These are phyloP conservation scores for Penicillium riverlandense DNA, from an alignment of 495 filamentous ascomycete species.

Conservation along the genomic window DNA sequence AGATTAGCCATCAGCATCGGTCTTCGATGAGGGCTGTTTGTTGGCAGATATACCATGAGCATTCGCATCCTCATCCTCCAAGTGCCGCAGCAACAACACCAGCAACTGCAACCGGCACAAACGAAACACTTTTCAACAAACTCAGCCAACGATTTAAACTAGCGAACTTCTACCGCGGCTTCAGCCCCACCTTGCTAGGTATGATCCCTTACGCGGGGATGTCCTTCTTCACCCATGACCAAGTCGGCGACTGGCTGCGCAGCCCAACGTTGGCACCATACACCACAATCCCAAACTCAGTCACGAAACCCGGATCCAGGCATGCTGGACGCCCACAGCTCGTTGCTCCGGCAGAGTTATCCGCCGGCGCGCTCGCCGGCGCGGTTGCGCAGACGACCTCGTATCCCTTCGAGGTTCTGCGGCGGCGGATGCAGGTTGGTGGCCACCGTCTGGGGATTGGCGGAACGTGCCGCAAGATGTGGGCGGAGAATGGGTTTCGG, in stretches of 20 bases:
- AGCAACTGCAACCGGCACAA: constrained; percentile 19
- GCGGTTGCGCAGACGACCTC: constrained; percentile 82
- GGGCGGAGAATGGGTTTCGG: constrained; percentile 61
- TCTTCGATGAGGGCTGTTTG: constrained; percentile 66
- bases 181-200: constrained; percentile 77
- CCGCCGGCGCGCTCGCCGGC: constrained; percentile 77
- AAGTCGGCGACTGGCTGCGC: constrained; percentile 73
- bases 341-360: constrained; percentile 69
- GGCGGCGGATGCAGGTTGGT: constrained; percentile 91
- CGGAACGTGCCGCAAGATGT: constrained; percentile 72
- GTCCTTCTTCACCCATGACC: constrained; percentile 96
- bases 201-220: constrained; percentile 97
- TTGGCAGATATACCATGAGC: constrained; percentile 77
- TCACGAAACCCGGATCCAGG: constrained; percentile 13
- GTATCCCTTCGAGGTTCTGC: constrained; percentile 88
- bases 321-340: constrained; percentile 37
- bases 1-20: constrained; percentile 68
- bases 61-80: constrained; percentile 22
- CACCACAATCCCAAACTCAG: constrained; percentile 52
- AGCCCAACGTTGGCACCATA: constrained; percentile 54
- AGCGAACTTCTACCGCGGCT: constrained; percentile 91
- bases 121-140: constrained; percentile 28
- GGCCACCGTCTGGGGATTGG: constrained; percentile 68
- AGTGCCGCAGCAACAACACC: constrained; percentile 18
- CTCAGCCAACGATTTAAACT: constrained; percentile 58